Evolutionary conservation across 2,329 filamentous ascomycete species (phyloP), one percentile per base, ranked within the genome.

Genomic region (Monascus ruber): DNA sequence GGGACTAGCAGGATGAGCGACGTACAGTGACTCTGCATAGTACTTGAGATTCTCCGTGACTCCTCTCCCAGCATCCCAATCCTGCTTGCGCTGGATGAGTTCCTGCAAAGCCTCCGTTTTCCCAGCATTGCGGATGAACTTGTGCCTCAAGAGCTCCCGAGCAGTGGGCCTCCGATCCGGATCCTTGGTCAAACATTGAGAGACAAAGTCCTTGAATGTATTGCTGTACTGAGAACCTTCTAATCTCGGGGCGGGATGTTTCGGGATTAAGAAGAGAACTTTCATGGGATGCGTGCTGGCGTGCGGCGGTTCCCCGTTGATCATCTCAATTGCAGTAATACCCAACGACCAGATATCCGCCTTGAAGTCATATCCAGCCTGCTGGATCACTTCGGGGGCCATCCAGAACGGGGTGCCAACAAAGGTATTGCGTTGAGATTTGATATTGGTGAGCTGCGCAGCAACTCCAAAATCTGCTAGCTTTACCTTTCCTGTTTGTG

Each of bases 371-470:
- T 81, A 81, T 33, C 77, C 77, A 47, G 85, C 78, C 63, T 94
- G 86, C 59, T 93, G 82, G 49, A 94, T 94, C 29, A 94, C 87
- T 58, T 94, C 87, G 1, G 87, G 87, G 1, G 87, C 87, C 87
- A 94, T 94, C 87, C 87, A 94, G 58, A 93, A 94, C 0, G 91
- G 91, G 0, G 89, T 96, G 17, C 91, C 91, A 17, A 98, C 91
- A 55, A 98, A 96, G 0, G 91, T 98, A 63, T 96, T 89, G 39
- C 91, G 79, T 62, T 95, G 87, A 2, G 89, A 95, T 65, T 95
- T 95, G 67, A 96, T 94, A 58, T 95, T 94, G 44, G 86, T 94
- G 53, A 98, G 72, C 62, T 98, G 91, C 26, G 91, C 89, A 5
- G 91, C 91, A 33, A 98, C 91, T 43, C 91, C 91, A 58, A 98